Percentiles rank a stretch among this genome's conserved stretches.
Evolutionary conservation across 176 grass and related monocot species (phyloP).

Genomic region (Raddia distichophylla): DNA sequence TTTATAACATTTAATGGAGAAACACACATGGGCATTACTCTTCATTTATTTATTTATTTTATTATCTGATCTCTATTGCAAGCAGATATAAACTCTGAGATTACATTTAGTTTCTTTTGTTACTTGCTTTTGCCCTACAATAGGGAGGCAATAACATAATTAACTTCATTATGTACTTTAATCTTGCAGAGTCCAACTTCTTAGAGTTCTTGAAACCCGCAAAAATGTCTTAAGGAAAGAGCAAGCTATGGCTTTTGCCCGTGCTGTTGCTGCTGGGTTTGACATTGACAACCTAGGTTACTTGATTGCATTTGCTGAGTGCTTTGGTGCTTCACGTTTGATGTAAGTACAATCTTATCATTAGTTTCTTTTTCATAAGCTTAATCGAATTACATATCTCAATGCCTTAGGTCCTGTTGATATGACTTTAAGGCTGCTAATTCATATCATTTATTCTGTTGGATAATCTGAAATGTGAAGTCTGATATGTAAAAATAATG

Average conservation of each 20-base stretch:
- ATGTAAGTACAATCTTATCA: slow-evolving; percentile 53
- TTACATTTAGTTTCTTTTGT: slow-evolving; percentile 5
- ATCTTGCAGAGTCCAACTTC: slow-evolving; percentile 78
- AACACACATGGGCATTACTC: background rate
- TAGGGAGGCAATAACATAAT: slow-evolving; percentile 2
- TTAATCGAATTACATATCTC: slow-evolving; percentile 7
- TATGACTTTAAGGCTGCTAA: background rate
- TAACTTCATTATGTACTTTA: slow-evolving; percentile 17
- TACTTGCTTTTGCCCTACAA: slow-evolving; percentile 27
- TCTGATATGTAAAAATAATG: background rate
- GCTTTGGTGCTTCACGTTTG: slow-evolving; percentile 81
- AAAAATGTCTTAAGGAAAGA: slow-evolving; percentile 90
- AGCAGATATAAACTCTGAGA: background rate
- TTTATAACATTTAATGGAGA: background rate
- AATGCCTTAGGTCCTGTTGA: slow-evolving; percentile 11
- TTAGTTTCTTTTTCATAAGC: slow-evolving; percentile 15
- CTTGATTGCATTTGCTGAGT: slow-evolving; percentile 73
- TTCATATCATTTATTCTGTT: background rate
- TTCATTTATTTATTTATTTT: background rate
- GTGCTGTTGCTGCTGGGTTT: slow-evolving; percentile 89
- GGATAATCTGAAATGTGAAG: background rate
- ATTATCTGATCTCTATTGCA: slow-evolving; percentile 24
- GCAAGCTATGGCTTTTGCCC: slow-evolving; percentile 97
- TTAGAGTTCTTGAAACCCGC: slow-evolving; percentile 89
- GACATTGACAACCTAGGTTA: slow-evolving; percentile 78